These are phyloP conservation scores for Candida tunisiensis DNA, from an alignment of 1,139 yeast species.

Conservation along the genomic window DNA sequence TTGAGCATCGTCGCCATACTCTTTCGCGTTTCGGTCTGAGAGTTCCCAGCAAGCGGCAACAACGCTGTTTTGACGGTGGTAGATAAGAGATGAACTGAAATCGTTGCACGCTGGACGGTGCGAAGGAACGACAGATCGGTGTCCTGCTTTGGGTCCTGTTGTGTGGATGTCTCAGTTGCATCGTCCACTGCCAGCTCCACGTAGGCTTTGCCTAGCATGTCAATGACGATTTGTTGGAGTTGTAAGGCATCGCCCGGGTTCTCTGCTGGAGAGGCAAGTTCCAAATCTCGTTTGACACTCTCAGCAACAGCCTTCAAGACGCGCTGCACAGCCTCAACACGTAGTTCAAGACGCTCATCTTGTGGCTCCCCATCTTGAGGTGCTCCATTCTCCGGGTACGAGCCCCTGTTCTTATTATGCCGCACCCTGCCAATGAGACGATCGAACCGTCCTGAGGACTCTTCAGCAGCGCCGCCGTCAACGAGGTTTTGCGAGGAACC, in stretches of 20 bases:
- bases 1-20: constrained; percentile 49
- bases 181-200: constrained; percentile 64
- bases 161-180: constrained; percentile 16
- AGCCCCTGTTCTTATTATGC: too few relatives aligned
- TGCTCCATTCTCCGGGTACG: not conserved
- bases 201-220: constrained; percentile 59
- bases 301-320: constrained; percentile 64
- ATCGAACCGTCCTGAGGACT: too few relatives aligned
- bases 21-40: constrained; percentile 32
- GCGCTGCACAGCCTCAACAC: constrained; percentile 32
- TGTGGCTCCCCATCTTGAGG: not conserved
- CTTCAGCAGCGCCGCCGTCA: too few relatives aligned
- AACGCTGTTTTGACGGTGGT: constrained; percentile 57
- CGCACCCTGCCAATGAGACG: too few relatives aligned
- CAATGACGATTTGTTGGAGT: constrained; percentile 46
- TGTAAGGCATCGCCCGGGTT: constrained; percentile 50
- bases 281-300: constrained; percentile 62
- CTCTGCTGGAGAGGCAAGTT: constrained; percentile 42
- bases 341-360: constrained; percentile 4
- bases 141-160: constrained; percentile 4
- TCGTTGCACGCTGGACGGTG: constrained; percentile 6
- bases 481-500: too few relatives aligned
- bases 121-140: constrained; percentile 6
- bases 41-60: too few relatives aligned
- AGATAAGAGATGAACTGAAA: constrained; percentile 46